Evolutionary conservation across 495 filamentous ascomycete species (phyloP), one percentile per base, ranked within the genome.

Genomic region (Niebla homalea): DNA sequence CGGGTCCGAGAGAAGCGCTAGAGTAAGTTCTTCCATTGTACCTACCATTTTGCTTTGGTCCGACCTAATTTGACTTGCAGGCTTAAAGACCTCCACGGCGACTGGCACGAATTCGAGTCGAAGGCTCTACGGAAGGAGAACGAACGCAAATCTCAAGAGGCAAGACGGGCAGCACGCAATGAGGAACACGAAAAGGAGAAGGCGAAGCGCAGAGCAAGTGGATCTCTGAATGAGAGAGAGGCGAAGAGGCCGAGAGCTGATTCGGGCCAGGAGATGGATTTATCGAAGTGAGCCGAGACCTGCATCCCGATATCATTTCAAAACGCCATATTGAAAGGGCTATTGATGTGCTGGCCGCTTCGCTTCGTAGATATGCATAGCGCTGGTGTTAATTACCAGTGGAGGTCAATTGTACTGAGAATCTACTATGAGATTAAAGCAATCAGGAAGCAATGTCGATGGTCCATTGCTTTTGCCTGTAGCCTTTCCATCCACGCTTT

Each of bases 81-180:
- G 57, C 73, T 99, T 49, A 77, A 83, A 53, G 75, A 85, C 54
- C 75, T 97, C 20, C 77, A 89, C 60, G 93, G 93, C 37, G 93
- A 99, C 57, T 99, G 93, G 93, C 93, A 99, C 58, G 93, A 99
- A 61, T 95, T 96, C 61, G 93, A 99, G 70, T 93, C 86, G 20
- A 99, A 99, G 70, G 88, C 89, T 18, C 73, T 93, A 15, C 79
- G 93, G 37, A 90, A 89, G 56, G 89, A 94, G 62, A 88, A 84
- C 57, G 89, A 94, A 62, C 80, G 75, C 55, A 76, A 78, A 51
- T 80, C 86, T 44, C 80, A 80, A 62, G 89, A 95, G 60, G 81
- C 79, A 22, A 73, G 76, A 23, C 78, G 81, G 14, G 70, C 66
- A 1, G 53, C 50, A 29, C 57, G 60, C 15, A 40, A 58, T 20